phyloP scores from a whole-genome alignment of 2,329 filamentous ascomycete species.

The Trichophyton verrucosum region DNA sequence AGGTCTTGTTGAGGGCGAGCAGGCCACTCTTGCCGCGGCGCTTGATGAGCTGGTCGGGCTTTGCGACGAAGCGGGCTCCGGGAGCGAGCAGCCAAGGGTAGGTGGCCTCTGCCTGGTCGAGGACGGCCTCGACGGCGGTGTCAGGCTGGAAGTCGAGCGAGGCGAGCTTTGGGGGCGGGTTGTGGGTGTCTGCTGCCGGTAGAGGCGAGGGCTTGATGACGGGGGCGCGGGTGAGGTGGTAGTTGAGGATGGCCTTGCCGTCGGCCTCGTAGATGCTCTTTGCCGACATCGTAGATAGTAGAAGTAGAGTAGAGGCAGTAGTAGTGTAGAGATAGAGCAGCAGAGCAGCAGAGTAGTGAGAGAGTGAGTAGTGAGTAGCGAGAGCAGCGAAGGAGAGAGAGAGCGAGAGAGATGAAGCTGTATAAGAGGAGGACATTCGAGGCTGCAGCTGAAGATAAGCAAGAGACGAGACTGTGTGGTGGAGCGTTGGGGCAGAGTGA shows the following conservation, averaged over 20 bases:
- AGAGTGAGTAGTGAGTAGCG: too few relatives aligned
- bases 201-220: slow-evolving; percentile 98
- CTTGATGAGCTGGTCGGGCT: slow-evolving; percentile 99
- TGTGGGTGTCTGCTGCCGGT: slow-evolving; percentile 71
- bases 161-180: slow-evolving; percentile 79
- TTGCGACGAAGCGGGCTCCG: slow-evolving; percentile 88
- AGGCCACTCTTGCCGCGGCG: slow-evolving; percentile 97
- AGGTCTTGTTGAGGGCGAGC: slow-evolving; percentile 90
- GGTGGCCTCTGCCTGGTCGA: slow-evolving; percentile 89
- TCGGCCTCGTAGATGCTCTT: slow-evolving; percentile 98
- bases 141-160: slow-evolving; percentile 89
- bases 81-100: slow-evolving; percentile 86
- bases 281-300: slow-evolving; percentile 55
- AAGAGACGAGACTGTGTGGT: too few relatives aligned
- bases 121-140: slow-evolving; percentile 65
- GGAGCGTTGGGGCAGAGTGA: slow-evolving; percentile 22
- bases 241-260: slow-evolving; percentile 99
- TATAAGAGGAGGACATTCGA: too few relatives aligned
- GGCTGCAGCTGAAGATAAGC: too few relatives aligned
- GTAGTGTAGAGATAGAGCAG: too few relatives aligned
- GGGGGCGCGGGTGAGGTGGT: slow-evolving; percentile 94
- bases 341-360: too few relatives aligned
- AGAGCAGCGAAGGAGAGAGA: too few relatives aligned
- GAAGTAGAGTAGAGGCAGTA: too few relatives aligned
- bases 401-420: too few relatives aligned